Percentiles rank a stretch among this genome's conserved stretches.
Evolutionary conservation across 148 eudicot genomes (phyloP).

Genomic region (Dianthus caryophyllus): DNA sequence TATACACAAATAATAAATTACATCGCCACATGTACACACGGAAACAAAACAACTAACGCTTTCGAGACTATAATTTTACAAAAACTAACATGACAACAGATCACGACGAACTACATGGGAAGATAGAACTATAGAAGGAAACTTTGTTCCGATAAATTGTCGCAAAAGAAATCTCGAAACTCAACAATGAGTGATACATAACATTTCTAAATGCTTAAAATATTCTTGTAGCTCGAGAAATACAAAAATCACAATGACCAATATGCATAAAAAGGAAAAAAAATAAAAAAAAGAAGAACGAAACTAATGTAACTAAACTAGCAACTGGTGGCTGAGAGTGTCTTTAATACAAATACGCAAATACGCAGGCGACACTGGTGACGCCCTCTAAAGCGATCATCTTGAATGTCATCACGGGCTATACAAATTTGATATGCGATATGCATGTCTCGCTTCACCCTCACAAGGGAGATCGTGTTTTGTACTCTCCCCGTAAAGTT

Average conservation of each 20-base stretch:
- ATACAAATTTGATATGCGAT: conserved; percentile 16
- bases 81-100: not conserved
- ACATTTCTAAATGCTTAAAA: not conserved
- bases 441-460: conserved; percentile 7
- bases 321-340: conserved; percentile 5
- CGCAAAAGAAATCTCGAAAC: not conserved
- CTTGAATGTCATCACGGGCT: conserved; percentile 11
- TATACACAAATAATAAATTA: too few species aligned
- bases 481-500: conserved; percentile 2
- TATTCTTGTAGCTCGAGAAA: not conserved
- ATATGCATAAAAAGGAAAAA: not conserved
- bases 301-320: too few species aligned
- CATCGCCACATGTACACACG: too few species aligned
- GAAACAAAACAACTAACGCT: too few species aligned
- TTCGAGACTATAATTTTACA: too few species aligned
- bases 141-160: not conserved
- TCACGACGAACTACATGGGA: not conserved
- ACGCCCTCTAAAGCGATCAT: conserved; percentile 8
- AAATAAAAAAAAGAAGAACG: not conserved
- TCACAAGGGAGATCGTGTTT: conserved; percentile 4
- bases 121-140: not conserved
- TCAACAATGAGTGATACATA: not conserved
- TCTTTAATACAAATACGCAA: conserved; percentile 7
- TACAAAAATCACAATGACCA: conserved; percentile 14
- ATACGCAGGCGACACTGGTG: not conserved